Percentiles rank a stretch among this genome's conserved stretches.
Conservation (phyloP, 495 filamentous ascomycete species). For the Penicillium mononematosum region DNA sequence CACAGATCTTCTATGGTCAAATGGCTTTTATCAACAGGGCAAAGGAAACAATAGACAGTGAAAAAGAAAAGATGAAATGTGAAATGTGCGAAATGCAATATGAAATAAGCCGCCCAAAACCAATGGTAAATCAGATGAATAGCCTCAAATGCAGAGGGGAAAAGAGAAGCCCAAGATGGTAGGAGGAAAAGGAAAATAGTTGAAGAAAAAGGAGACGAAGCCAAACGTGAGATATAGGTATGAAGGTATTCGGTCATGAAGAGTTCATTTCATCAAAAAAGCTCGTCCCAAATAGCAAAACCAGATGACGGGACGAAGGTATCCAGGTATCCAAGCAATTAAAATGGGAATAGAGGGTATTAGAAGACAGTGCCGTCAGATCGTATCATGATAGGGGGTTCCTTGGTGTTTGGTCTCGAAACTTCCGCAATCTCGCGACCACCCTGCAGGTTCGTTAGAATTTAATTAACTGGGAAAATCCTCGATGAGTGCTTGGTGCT, state of each 20-base stretch:
- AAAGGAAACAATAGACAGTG: not conserved
- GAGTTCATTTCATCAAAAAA: slow-evolving; percentile 34
- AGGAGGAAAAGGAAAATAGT: not conserved
- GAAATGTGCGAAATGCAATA: slow-evolving; percentile 1
- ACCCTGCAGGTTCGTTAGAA: slow-evolving; percentile 57
- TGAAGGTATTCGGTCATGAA: slow-evolving; percentile 31
- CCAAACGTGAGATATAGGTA: slow-evolving; percentile 26
- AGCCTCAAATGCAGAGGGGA: slow-evolving; percentile 12
- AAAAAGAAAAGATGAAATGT: not conserved
- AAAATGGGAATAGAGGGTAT: slow-evolving; percentile 31
- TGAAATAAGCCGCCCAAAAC: slow-evolving; percentile 5
- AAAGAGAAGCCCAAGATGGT: not conserved
- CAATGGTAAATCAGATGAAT: not conserved
- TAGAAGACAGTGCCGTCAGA: slow-evolving; percentile 97
- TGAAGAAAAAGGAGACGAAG: not conserved
- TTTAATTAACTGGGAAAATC: slow-evolving; percentile 5
- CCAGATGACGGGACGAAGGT: slow-evolving; percentile 18
- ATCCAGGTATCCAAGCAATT: slow-evolving; percentile 38
- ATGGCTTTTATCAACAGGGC: not conserved
- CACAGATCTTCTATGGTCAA: slow-evolving; percentile 5
- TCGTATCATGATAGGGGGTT: slow-evolving; percentile 93
- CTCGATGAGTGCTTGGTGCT: slow-evolving; percentile 8
- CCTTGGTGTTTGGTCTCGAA: slow-evolving; percentile 92
- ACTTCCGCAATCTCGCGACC: slow-evolving; percentile 95
- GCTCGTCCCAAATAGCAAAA: slow-evolving; percentile 12